Evolutionary conservation across 2,329 filamentous ascomycete species (phyloP), one percentile per base, ranked within the genome.

Genomic region (Coniochaeta hoffmannii): DNA sequence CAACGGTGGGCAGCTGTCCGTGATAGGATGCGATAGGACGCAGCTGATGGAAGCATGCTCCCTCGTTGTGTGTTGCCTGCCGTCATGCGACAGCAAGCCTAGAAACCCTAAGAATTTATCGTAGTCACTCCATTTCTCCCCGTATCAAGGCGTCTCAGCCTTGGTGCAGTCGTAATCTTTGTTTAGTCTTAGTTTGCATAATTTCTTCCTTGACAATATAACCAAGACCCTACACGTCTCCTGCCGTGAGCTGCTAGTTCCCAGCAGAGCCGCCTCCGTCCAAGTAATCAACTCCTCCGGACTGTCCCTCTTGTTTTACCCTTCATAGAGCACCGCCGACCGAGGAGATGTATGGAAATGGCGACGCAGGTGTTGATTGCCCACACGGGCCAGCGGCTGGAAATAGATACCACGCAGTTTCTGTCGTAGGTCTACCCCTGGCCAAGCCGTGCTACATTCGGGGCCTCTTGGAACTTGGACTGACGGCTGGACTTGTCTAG

Each of bases 361-460:
- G 88, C 89, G 77, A 83, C 93, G 71, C 85, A 90, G 76, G 86
- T 96, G 73, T 89, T 90, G 78, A 87, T 96, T 69, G 91, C 90
- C 80, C 92, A 96, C 76, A 91, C 89, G 73, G 93, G 93, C 78
- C 87, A 90, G 79, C 87, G 87, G 74, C 81, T 96, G 69, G 80
- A 86, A 70, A 82, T 89, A 70, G 89, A 96, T 74, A 83, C 86
- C 62, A 80, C 85, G 61, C 82, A 85, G 68, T 88, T 93, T 72
- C 79, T 81, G 64, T 88, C 86, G 87, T 90, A 77, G 46, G 50
- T 55, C 38, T 34, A 35, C 24, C 46, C 22, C 51, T 19, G n/a
- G 34, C 36, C 34, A 36, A 53, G 56, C 35, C 12, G 31, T 17
- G 22, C 22, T 17, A n/a, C 22, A 2, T 30, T 31, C 24, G 44